A percentile compares a stretch with the other conserved stretches of the same genome.
These are phyloP conservation scores for Orobanche coerulescens DNA, from an alignment of 257 asterid genomes.

Conservation along the genomic window DNA sequence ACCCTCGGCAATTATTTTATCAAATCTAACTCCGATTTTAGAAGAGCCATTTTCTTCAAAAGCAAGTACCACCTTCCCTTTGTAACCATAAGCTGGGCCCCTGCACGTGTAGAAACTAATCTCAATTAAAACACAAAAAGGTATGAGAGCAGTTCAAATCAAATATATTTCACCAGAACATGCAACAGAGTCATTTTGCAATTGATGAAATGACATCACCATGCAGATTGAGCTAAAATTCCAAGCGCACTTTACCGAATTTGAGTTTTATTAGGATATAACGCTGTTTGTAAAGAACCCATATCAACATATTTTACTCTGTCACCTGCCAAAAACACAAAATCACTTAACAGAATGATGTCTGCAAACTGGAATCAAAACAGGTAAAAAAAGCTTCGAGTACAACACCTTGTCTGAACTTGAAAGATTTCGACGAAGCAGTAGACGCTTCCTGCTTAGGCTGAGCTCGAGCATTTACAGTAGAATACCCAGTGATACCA, in stretches of 20 bases:
- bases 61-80: constrained; percentile 71
- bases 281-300: constrained; percentile 39
- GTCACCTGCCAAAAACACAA: constrained; percentile 59
- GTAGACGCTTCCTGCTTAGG: constrained; percentile 85
- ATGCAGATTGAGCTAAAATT: neutral
- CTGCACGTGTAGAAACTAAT: constrained; percentile 29
- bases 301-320: constrained; percentile 70
- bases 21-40: constrained; percentile 88
- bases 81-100: constrained; percentile 68
- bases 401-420: constrained; percentile 57
- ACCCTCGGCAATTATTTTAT: constrained; percentile 68
- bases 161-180: neutral
- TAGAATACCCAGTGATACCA: constrained; percentile 52
- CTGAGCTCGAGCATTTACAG: constrained; percentile 44
- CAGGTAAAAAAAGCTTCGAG: neutral
- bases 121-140: neutral
- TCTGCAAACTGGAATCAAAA: constrained; percentile 6
- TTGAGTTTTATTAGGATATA: constrained; percentile 39
- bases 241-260: constrained; percentile 36
- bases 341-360: neutral
- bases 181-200: neutral
- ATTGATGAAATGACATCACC: neutral
- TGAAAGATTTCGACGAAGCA: constrained; percentile 59
- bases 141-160: too few relatives aligned
- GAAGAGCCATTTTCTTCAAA: constrained; percentile 71